Percentiles rank a stretch among this genome's conserved stretches.
Evolutionary conservation across 31 red algal species (phyloP).

Genomic region (Asparagopsis taxiformis): DNA sequence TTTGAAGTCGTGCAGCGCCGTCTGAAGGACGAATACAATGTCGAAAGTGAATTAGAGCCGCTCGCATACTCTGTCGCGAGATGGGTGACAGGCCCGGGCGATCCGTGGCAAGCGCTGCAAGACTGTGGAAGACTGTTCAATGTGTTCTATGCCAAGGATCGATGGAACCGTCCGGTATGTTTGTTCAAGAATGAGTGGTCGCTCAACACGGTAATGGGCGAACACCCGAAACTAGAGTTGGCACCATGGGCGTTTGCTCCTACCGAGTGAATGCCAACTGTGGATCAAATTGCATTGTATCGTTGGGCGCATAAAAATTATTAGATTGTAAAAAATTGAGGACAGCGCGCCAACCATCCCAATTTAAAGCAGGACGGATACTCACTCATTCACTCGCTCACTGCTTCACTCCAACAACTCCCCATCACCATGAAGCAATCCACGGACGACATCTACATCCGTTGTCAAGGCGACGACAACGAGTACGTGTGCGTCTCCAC

Average conservation of each 20-base stretch:
- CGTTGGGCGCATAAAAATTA: too few relatives aligned
- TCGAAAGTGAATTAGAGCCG: constrained; percentile 73
- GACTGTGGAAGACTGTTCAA: constrained; percentile 65
- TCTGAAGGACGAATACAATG: constrained; percentile 84
- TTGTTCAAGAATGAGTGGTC: constrained; percentile 84
- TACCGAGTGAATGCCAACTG: too few relatives aligned
- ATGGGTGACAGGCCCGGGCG: constrained; percentile 75
- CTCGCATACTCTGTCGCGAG: constrained; percentile 72
- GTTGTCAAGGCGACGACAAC: constrained; percentile 38
- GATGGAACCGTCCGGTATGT: constrained; percentile 68
- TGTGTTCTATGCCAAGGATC: constrained; percentile 80
- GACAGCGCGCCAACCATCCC: too few relatives aligned
- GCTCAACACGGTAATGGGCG: constrained; percentile 35
- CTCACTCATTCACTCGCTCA: too few relatives aligned
- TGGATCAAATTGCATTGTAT: too few relatives aligned
- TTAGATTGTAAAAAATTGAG: too few relatives aligned
- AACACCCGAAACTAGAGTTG: constrained; percentile 58
- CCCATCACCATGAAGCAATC: neutral
- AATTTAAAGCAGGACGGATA: too few relatives aligned
- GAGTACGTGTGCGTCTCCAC: constrained; percentile 39
- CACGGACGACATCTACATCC: constrained; percentile 16
- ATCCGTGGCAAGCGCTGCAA: constrained; percentile 58
- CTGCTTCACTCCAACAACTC: neutral
- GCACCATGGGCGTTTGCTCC: constrained; percentile 73
- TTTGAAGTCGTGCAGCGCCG: constrained; percentile 85